A percentile compares a stretch with the other conserved stretches of the same genome.
phyloP scores from a whole-genome alignment of 2,329 filamentous ascomycete species.

The Penicillium psychrosexuale region DNA sequence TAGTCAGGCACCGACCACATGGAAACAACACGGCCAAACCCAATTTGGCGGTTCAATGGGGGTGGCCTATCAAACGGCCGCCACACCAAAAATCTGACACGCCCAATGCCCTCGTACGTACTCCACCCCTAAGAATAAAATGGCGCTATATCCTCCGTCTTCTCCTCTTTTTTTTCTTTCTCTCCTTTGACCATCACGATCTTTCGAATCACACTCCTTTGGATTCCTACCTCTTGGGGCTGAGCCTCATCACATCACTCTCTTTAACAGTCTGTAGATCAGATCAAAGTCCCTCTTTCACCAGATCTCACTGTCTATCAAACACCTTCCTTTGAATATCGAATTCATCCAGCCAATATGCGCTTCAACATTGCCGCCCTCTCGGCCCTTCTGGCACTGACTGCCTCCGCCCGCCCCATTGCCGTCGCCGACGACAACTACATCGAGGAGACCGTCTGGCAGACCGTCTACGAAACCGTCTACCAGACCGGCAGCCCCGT shows the following conservation, averaged over 20 bases:
- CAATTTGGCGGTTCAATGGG: neutral
- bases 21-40: neutral
- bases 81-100: neutral
- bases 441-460: slow-evolving; percentile 3
- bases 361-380: slow-evolving; percentile 12
- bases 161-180: neutral
- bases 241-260: slow-evolving; percentile 3
- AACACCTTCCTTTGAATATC: neutral
- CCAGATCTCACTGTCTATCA: neutral
- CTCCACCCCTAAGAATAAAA: slow-evolving; percentile 8
- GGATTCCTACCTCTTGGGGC: slow-evolving; percentile 1
- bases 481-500: neutral
- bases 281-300: slow-evolving; percentile 3
- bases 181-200: slow-evolving; percentile 3
- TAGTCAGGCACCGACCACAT: slow-evolving; percentile 4
- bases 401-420: slow-evolving; percentile 12
- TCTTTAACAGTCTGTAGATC: slow-evolving; percentile 12
- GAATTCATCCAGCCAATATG: slow-evolving; percentile 6
- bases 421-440: neutral
- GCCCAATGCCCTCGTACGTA: neutral
- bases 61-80: neutral
- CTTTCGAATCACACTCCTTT: slow-evolving; percentile 11
- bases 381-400: slow-evolving; percentile 9
- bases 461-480: slow-evolving; percentile 10
- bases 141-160: slow-evolving; percentile 1